These are phyloP conservation scores for Trametes cubensis DNA, from an alignment of 768 basidiomycete species.

Conservation along the genomic window DNA sequence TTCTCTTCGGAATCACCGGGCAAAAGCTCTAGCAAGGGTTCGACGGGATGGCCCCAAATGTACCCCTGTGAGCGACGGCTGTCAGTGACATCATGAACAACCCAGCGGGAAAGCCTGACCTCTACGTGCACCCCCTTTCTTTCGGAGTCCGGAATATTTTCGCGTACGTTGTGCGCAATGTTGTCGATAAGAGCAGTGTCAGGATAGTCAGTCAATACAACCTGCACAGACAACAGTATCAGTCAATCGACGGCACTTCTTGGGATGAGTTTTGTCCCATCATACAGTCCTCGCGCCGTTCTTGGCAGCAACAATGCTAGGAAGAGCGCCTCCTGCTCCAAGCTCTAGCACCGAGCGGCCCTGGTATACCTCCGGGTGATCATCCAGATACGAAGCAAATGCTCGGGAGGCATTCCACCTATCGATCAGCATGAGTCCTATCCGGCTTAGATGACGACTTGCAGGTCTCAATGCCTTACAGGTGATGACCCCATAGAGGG, in stretches of 20 bases:
- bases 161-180: conserved; percentile 64
- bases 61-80: conserved; percentile 58
- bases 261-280: neutral
- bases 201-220: conserved; percentile 92
- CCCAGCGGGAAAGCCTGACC: conserved; percentile 39
- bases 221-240: conserved; percentile 43
- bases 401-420: conserved; percentile 85
- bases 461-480: conserved; percentile 45
- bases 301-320: conserved; percentile 72
- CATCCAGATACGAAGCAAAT: conserved; percentile 71
- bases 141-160: conserved; percentile 48
- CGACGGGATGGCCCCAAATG: conserved; percentile 72
- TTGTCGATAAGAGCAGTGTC: conserved; percentile 77
- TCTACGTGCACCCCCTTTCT: conserved; percentile 35
- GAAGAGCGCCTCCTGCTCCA: conserved; percentile 91
- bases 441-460: too few species aligned
- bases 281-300: conserved; percentile 72
- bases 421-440: neutral
- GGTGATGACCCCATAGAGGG: conserved; percentile 79
- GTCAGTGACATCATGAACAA: neutral
- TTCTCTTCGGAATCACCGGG: conserved; percentile 20
- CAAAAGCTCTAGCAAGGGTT: conserved; percentile 44
- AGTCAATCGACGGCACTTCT: neutral
- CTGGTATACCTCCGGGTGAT: conserved; percentile 48
- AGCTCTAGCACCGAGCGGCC: conserved; percentile 73